Base-by-base conservation (phyloP, 1,284 basidiomycete species). In the Ustilago sp. region DNA sequence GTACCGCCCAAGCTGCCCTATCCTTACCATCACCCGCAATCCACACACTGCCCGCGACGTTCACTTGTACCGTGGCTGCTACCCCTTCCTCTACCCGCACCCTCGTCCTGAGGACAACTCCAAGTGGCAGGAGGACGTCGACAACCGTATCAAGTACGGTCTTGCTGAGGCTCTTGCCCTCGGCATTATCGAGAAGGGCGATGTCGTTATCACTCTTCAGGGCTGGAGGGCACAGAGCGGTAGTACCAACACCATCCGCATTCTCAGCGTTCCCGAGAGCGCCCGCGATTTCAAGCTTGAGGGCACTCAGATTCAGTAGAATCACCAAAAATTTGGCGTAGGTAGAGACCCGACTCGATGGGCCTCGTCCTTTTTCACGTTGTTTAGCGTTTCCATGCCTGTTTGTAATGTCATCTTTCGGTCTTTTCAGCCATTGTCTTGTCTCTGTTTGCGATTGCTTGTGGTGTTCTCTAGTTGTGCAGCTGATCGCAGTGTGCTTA, bases 151-250 rank as follows among this genome's bases (percentile, higher is more conserved):
- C 83, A 83, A 87, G 63, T 98, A 92, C 85, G 97, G 95, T 77
- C 90, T 99, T 86, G 90, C 91, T 86, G 92, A 90, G 86, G 97
- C 94, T n/a, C 89, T 99, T 57, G 89, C 89, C 43, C 88, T 99
- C 85, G 92, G 93, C 79, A 91, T 99, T 86, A 91, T 99, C 88
- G 91, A 92, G 87, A 91, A 94, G 64, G 94, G 95, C 65, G 92
- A 92, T 66, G 94, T 94, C 23, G 90, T 99, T 84, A 90, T 99
- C 82, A 96, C 96, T 57, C 92, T 99, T 11, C 97, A 99, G 88
- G 97, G 97, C 57, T 99, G 96, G 96, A 95, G 96, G 88, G 94
- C 94, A 61, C 96, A 97, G 77, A 90, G 96, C 66, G 95, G 95
- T 51, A 94, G 97, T 89, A 94, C 88, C 76, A 88, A 87, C 77